Percentiles rank a stretch among this genome's conserved stretches.
Conservation (phyloP, 768 basidiomycete species). For the Pholiota molesta region DNA sequence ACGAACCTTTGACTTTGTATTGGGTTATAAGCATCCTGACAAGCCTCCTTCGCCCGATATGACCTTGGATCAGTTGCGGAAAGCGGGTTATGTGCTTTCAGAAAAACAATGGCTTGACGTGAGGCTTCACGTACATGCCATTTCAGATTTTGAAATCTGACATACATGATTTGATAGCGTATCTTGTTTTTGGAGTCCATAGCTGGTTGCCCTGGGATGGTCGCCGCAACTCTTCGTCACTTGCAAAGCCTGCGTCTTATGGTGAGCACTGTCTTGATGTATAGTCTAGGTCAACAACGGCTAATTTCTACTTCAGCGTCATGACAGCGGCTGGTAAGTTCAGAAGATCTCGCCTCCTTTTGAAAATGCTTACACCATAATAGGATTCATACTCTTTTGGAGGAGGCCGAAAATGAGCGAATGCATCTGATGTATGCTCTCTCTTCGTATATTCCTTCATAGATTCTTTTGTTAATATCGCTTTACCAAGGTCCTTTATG, state of each 20-base stretch:
- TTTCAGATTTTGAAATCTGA: neutral
- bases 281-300: neutral
- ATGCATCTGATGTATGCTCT: conserved; percentile 85
- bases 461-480: conserved; percentile 14
- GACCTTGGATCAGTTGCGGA: conserved; percentile 72
- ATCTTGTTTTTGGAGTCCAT: conserved; percentile 78
- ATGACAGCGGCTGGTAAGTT: conserved; percentile 54
- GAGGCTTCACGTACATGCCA: conserved; percentile 23
- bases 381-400: conserved; percentile 92
- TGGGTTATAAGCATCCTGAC: conserved; percentile 79
- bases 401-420: conserved; percentile 96
- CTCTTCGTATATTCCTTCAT: neutral
- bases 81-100: conserved; percentile 72
- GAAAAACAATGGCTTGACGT: conserved; percentile 80
- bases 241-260: conserved; percentile 86
- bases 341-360: neutral
- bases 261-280: conserved; percentile 44
- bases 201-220: conserved; percentile 97
- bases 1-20: conserved; percentile 79
- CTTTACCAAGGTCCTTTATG: conserved; percentile 83
- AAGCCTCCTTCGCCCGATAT: conserved; percentile 65
- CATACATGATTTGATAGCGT: conserved; percentile 34
- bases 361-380: conserved; percentile 46
- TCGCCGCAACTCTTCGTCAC: conserved; percentile 87
- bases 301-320: conserved; percentile 35